A percentile compares a stretch with the other conserved stretches of the same genome.
phyloP scores from a whole-genome alignment of 2,329 filamentous ascomycete genomes.

The Aspergillaceae sp. region DNA sequence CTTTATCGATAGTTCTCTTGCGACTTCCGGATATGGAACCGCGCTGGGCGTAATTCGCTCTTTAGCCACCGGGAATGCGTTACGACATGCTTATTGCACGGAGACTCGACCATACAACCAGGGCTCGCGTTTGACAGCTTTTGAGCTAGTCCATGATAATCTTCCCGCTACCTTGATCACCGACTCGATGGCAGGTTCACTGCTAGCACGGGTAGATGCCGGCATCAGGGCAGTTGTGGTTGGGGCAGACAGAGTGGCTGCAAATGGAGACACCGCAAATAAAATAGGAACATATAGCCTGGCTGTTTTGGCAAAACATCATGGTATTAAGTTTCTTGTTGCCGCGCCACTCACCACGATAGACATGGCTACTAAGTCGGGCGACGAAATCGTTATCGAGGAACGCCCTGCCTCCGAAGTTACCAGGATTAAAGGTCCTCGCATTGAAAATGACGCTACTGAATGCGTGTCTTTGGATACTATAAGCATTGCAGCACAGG shows the following conservation, averaged over 20 bases:
- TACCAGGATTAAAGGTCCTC: slow-evolving; percentile 71
- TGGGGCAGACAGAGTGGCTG: slow-evolving; percentile 87
- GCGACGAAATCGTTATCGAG: slow-evolving; percentile 79
- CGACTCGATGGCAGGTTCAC: slow-evolving; percentile 89
- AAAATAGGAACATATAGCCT: slow-evolving; percentile 95
- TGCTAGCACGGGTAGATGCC: slow-evolving; percentile 55
- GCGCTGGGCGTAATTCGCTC: slow-evolving; percentile 89
- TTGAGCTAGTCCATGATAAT: slow-evolving; percentile 87
- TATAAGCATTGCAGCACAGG: slow-evolving; percentile 67
- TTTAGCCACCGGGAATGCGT: slow-evolving; percentile 54
- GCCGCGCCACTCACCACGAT: slow-evolving; percentile 93
- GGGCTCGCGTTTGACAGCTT: slow-evolving; percentile 86
- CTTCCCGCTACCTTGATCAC: slow-evolving; percentile 90
- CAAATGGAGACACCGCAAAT: slow-evolving; percentile 96
- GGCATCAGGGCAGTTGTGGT: slow-evolving; percentile 83
- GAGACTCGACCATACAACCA: slow-evolving; percentile 98
- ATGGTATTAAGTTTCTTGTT: slow-evolving; percentile 89
- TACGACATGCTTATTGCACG: slow-evolving; percentile 86
- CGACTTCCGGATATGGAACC: slow-evolving; percentile 95
- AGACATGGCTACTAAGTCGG: slow-evolving; percentile 70
- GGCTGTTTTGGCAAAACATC: slow-evolving; percentile 78
- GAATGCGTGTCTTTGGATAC: slow-evolving; percentile 46
- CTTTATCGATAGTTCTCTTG: slow-evolving; percentile 59
- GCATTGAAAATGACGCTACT: slow-evolving; percentile 48
- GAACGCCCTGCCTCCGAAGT: slow-evolving; percentile 74